These are phyloP conservation scores for Acacia confusa DNA, from an alignment of 306 rosid species.

Conservation along the genomic window DNA sequence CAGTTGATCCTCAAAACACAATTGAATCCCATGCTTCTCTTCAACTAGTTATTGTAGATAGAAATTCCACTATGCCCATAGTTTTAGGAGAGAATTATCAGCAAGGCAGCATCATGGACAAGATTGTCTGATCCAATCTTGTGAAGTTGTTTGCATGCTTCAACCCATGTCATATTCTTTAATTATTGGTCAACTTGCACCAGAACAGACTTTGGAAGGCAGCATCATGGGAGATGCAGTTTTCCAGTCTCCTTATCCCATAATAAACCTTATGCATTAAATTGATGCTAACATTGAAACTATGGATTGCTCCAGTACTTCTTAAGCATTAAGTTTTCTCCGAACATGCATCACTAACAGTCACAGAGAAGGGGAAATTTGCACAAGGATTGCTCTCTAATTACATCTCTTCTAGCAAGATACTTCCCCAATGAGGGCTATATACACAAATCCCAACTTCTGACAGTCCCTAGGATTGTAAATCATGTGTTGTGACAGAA, in stretches of 20 bases:
- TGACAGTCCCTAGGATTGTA: constrained; percentile 69
- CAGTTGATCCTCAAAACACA: constrained; percentile 46
- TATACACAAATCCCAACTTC: constrained; percentile 54
- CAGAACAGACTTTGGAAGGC: too few species aligned
- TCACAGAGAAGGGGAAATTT: constrained; percentile 57
- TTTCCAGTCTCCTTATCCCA: too few species aligned
- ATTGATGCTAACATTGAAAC: too few species aligned
- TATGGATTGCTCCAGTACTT: too few species aligned
- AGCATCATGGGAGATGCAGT: too few species aligned
- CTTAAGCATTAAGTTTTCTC: constrained; percentile 4
- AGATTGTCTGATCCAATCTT: too few species aligned
- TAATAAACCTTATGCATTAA: too few species aligned
- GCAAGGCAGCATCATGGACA: too few species aligned
- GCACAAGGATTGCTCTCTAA: constrained; percentile 63
- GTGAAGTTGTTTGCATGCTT: too few species aligned
- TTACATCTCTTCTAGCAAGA: constrained; percentile 55
- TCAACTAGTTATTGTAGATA: constrained; percentile 57
- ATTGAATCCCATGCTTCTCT: constrained; percentile 45
- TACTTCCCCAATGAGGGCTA: constrained; percentile 57
- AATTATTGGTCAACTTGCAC: too few species aligned
- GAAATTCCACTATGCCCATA: constrained; percentile 40
- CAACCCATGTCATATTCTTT: too few species aligned
- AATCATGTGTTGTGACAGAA: constrained; percentile 60
- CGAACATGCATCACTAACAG: constrained; percentile 29
- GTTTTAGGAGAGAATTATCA: constrained; percentile 13